Evolutionary conservation across 805 yeast species (phyloP).

Genomic region (Kuraishia capsulata): DNA sequence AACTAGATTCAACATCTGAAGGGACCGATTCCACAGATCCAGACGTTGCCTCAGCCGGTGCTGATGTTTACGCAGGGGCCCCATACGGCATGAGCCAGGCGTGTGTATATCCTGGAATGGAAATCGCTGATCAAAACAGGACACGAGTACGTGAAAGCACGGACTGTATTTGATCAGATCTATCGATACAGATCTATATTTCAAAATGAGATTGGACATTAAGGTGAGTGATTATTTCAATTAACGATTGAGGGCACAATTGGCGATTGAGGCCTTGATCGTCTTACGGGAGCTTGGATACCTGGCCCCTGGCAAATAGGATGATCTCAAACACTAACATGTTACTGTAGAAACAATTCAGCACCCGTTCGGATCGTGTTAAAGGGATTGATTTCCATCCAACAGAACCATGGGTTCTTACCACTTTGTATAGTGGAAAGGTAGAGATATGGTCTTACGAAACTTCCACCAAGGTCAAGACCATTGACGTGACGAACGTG

Average conservation of each 20-base stretch:
- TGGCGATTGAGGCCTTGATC: too few relatives aligned
- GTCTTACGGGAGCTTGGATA: too few relatives aligned
- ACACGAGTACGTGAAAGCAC: too few relatives aligned
- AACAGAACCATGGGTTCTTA: slow-evolving; percentile 91
- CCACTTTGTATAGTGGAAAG: slow-evolving; percentile 84
- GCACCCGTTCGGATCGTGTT: slow-evolving; percentile 91
- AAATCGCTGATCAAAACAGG: neutral
- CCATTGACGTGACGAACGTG: slow-evolving; percentile 89
- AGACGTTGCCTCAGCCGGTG: too few relatives aligned
- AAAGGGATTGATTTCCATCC: slow-evolving; percentile 98
- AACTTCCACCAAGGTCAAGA: slow-evolving; percentile 72
- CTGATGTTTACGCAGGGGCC: neutral
- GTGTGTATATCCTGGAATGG: too few relatives aligned
- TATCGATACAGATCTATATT: too few relatives aligned
- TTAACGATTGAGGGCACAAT: neutral
- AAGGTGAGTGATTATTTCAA: too few relatives aligned
- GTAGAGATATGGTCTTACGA: slow-evolving; percentile 94
- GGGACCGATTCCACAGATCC: too few relatives aligned
- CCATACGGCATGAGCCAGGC: neutral
- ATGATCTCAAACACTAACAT: neutral
- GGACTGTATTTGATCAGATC: too few relatives aligned
- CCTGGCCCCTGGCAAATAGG: too few relatives aligned
- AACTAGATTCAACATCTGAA: too few relatives aligned
- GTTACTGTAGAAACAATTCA: slow-evolving; percentile 64
- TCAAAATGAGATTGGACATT: slow-evolving; percentile 43